Base-by-base conservation (phyloP, 306 rosid species). In the Casuarina glauca region DNA sequence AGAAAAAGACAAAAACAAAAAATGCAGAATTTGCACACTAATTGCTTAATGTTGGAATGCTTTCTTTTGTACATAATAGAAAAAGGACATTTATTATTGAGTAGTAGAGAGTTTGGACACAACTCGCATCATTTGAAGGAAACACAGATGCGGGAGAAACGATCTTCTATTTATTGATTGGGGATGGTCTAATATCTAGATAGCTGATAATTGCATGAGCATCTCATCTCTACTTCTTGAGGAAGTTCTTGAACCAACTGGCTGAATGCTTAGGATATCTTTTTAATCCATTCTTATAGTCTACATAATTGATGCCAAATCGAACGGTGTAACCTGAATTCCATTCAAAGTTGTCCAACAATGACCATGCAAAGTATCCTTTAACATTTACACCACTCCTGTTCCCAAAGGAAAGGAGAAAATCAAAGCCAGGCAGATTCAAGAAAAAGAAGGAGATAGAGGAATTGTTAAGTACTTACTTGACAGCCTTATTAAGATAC, bases 281-380 rank as follows among this genome's bases (percentile, higher is more conserved):
- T 78, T 84, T 87, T 50, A 82, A 58, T 17, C 81, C 86, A 53
- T 90, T 45, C 54, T 86, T 82, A 39, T 63, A 86, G 64, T 90
- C 87, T 35, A 88, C 81, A 41, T 74, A 85, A 52, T 78, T 43
- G 39, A 88, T 72, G 19, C 89, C 92, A 51, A 86, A 88, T 6
- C 89, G 80, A 77, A 84, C 81, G 0, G 86, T 82, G 49, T 80
- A 90, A 64, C 92, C 88, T 8, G 78, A 71, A 67, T 48, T 66
- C 92, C 92, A 86, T 84, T 86, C 90, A 9, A 86, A 38, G 54
- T 86, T 77, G 80, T 89, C 90, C 81, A 85, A 36, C 51, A 88
- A 64, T 2, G 94, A 81, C 92, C 90, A 86, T 35, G 78, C 92
- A 77, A 90, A 88, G 52, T 84, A 90, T 35, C 92, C 92, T 74